phyloP scores from a whole-genome alignment of 371 early-diverging fungal genomes.

The Quaeritorhiza haematococci region DNA sequence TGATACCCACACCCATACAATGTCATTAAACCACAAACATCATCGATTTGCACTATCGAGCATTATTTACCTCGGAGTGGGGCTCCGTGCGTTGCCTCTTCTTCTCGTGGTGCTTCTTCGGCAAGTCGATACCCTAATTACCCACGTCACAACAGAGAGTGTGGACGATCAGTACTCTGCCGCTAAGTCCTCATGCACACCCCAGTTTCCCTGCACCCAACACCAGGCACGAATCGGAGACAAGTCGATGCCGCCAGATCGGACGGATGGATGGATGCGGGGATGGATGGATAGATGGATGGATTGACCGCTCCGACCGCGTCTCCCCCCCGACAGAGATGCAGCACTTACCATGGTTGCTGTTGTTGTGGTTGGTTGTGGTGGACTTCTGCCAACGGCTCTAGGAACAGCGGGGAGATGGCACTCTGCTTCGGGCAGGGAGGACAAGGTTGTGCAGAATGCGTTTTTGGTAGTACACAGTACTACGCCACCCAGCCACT shows the following conservation, averaged over 20 bases:
- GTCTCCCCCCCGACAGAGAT: slow-evolving; percentile 10
- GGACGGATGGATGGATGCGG: slow-evolving; percentile 12
- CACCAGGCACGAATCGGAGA: background rate
- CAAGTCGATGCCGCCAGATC: background rate
- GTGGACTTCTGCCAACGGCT: too few species aligned
- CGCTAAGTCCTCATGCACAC: background rate
- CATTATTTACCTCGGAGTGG: slow-evolving; percentile 55
- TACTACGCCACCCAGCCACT: too few species aligned
- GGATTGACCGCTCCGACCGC: slow-evolving; percentile 13
- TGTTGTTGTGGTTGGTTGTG: too few species aligned
- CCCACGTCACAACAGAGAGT: background rate
- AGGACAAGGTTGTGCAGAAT: too few species aligned
- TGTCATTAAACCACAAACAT: background rate
- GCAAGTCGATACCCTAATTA: slow-evolving; percentile 88
- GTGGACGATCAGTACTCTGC: background rate
- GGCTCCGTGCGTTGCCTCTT: slow-evolving; percentile 83
- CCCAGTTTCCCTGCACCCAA: background rate
- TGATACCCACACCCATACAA: background rate
- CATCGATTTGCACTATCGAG: slow-evolving; percentile 2
- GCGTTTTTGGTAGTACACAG: too few species aligned
- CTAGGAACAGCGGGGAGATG: too few species aligned
- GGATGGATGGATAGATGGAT: slow-evolving; percentile 7
- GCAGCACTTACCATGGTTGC: too few species aligned
- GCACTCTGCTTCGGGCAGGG: too few species aligned
- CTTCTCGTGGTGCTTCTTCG: slow-evolving; percentile 90